Evolutionary conservation across 2,329 filamentous ascomycete species (phyloP).

Genomic region (Pseudogymnoascus sp.): DNA sequence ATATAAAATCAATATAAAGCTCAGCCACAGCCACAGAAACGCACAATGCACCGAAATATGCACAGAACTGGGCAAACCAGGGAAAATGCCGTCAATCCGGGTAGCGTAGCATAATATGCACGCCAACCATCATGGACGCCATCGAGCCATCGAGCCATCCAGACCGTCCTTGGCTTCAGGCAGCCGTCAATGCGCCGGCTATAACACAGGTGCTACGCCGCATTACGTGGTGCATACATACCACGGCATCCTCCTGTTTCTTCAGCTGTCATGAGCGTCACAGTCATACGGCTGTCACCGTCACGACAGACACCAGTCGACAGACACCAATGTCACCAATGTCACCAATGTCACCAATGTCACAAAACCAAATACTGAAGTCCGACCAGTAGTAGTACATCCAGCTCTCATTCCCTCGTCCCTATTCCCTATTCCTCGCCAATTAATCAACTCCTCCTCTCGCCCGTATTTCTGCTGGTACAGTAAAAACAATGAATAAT

Average conservation of each 20-base stretch:
- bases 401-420: neutral
- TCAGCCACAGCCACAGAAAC: neutral
- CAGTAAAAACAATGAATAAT: slow-evolving; percentile 5
- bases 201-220: neutral
- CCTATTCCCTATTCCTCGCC: neutral
- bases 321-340: neutral
- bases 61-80: neutral
- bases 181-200: neutral
- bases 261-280: neutral
- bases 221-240: neutral
- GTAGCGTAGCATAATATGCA: neutral
- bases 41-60: neutral
- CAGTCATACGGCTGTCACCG: neutral
- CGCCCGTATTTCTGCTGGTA: neutral
- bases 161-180: neutral
- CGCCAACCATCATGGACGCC: neutral
- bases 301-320: neutral
- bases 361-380: neutral
- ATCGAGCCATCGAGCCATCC: neutral
- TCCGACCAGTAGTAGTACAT: neutral
- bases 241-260: neutral
- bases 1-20: neutral
- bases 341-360: neutral
- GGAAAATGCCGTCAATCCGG: neutral
- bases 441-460: neutral